Percentiles rank a stretch among this genome's conserved stretches.
phyloP scores from a whole-genome alignment of 805 yeast genomes.

The Saturnispora mendoncae region DNA sequence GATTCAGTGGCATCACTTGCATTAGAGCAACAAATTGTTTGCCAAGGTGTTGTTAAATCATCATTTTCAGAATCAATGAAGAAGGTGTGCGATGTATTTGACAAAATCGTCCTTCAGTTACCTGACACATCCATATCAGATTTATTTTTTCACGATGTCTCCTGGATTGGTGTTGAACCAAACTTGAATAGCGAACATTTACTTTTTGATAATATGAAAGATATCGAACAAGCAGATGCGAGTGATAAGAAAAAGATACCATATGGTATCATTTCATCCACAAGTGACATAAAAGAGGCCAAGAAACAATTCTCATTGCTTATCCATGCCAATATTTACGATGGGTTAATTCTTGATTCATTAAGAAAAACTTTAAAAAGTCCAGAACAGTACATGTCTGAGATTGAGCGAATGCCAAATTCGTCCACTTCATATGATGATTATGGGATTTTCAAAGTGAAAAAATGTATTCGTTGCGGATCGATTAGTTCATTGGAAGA shows the following conservation, averaged over 20 bases:
- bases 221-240: neutral
- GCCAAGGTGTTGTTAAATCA: constrained; percentile 50
- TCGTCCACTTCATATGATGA: constrained; percentile 1
- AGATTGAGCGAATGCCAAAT: constrained; percentile 1
- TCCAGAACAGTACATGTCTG: constrained; percentile 20
- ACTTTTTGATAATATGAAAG: neutral
- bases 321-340: constrained; percentile 17
- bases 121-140: constrained; percentile 43
- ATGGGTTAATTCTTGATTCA: constrained; percentile 27
- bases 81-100: constrained; percentile 40
- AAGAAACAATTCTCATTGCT: constrained; percentile 15
- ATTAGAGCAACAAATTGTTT: constrained; percentile 53
- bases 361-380: constrained; percentile 26
- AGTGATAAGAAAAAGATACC: neutral
- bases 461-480: constrained; percentile 30
- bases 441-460: constrained; percentile 12
- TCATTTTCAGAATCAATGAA: constrained; percentile 30
- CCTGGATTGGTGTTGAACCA: constrained; percentile 46
- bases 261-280: neutral
- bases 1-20: constrained; percentile 36
- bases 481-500: constrained; percentile 30
- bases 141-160: constrained; percentile 53
- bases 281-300: constrained; percentile 9
- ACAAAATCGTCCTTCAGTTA: constrained; percentile 29
- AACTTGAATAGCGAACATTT: neutral